Percentiles rank a stretch among this genome's conserved stretches.
These are phyloP conservation scores for Aspergillus sclerotiicarbonarius DNA, from an alignment of 495 filamentous ascomycete species.

Conservation along the genomic window DNA sequence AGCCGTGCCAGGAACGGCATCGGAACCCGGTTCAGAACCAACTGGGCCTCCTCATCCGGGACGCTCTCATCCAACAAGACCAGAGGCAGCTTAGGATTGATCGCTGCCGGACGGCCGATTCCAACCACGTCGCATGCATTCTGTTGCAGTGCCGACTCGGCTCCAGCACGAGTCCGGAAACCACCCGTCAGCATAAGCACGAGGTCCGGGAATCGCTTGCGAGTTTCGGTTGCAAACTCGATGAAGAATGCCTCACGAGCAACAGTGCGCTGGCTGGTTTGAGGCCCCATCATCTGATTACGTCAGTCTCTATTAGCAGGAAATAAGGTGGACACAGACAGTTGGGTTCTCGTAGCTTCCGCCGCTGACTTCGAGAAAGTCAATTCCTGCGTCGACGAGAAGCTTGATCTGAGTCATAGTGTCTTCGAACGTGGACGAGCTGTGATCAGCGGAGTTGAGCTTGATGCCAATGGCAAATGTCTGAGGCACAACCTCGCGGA, in stretches of 20 bases:
- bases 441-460: constrained; percentile 59
- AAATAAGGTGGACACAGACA: constrained; percentile 19
- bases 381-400: constrained; percentile 52
- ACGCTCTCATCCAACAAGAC: constrained; percentile 53
- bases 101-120: constrained; percentile 51
- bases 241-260: constrained; percentile 63
- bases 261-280: constrained; percentile 32
- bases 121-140: constrained; percentile 60
- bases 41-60: constrained; percentile 45
- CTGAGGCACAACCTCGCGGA: constrained; percentile 42
- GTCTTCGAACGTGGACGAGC: constrained; percentile 42
- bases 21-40: constrained; percentile 37
- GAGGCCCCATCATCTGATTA: constrained; percentile 31
- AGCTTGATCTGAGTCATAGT: constrained; percentile 53
- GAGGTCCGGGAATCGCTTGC: constrained; percentile 40
- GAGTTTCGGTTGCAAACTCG: constrained; percentile 50
- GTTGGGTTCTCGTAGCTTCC: constrained; percentile 55
- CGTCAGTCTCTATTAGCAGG: not conserved
- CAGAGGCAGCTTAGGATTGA: constrained; percentile 48
- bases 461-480: constrained; percentile 60
- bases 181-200: constrained; percentile 55
- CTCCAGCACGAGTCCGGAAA: constrained; percentile 54
- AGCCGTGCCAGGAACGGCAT: constrained; percentile 30
- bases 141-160: constrained; percentile 48
- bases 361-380: constrained; percentile 63